Evolutionary conservation across 495 filamentous ascomycete genomes (phyloP), one percentile per base, ranked within the genome.

Genomic region (Rhypophila decipiens): DNA sequence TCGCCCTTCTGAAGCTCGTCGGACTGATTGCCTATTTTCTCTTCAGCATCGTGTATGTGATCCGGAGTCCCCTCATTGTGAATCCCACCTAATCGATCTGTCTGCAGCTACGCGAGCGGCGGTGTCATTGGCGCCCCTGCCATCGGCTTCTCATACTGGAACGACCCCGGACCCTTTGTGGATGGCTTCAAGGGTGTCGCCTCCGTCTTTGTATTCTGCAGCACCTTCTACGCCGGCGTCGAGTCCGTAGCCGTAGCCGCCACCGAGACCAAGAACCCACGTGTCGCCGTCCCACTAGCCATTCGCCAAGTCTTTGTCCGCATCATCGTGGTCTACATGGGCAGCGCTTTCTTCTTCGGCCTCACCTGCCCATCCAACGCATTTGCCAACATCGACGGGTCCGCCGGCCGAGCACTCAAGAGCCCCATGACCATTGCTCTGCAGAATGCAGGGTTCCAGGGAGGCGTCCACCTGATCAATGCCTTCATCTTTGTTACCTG

Each of bases 251-350:
- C 83, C 54, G 81, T 88, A 10, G 83, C 85, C 15, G 84, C 84
- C 4, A 85, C 80, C 51, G 85, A 88, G 62, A 85, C 84, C 24
- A 78, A 79, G 55, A 87, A 88, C 60, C 85, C 85, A 2, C 67
- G 82, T 49, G 74, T 74, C 44, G 84, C 83, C 7, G 79, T 88
- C 0, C 85, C 85, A 1, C 70, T 77, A 0, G 85, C 85, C 1
- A 87, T 88, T 47, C 81, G 77, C 50, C 85, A 87, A 57, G 84
- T 85, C 20, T 88, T 88, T 58, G 79, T 76, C 72, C 83, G 85
- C 40, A 88, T 88, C 61, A 55, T 87, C 53, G 79, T 88, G 59
- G 83, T 87, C 60, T 86, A 86, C 66, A 78, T 87, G 66, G 69
- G 83, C 38, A 78, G 77, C 3, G 80, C 83, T 49, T 81, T 88